Evolutionary conservation across 805 yeast genomes (phyloP), one percentile per base, ranked within the genome.

Genomic region (Peterozyma xylosa): DNA sequence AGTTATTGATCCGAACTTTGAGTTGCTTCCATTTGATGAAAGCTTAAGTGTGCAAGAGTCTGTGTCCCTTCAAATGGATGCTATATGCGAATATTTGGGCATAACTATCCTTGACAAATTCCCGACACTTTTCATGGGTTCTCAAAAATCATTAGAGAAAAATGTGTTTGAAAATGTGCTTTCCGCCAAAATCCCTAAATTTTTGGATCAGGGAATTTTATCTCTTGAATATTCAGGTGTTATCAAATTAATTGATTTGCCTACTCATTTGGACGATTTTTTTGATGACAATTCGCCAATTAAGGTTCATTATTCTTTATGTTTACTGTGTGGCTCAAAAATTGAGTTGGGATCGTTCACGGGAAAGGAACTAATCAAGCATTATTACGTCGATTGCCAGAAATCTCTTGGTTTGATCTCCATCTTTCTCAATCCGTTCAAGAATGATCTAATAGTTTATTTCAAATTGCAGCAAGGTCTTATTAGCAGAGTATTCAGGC

Each of bases 191-290:
- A 58, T 62, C 33, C 63, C 63, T 3, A 57, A 53, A 34, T 53
- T 50, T 35, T 35, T 47, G 16, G 56, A 51, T 29, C 36, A 42
- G 5, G 64, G 63, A 7, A 51, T 58, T 13, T 51, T 62, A 29
- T 35, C 54, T 2, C 44, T 72, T 21, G 80, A 73, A 18, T 77
- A 69, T 49, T 82, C 86, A 5, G 80, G 81, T 11, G 67, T 71
- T 6, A 63, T 77, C 2, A 73, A 72, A 42, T 60, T 82, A 41
- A 65, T 76, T 32, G 72, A 73, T 39, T 56, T 83, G 38, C 83
- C 88, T 11, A 48, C 52, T 11, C 68, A 71, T 48, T 63, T 68
- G 56, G 57, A 61, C 49, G 62, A 50, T 42, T 45, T 60, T 48
- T 32, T 54, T 52, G 45, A 54, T 49, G 33, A 13, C 9, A 38